Percentiles rank a stretch among this genome's conserved stretches.
Conservation (phyloP, 1,284 basidiomycete species). For the Caloboletus firmus region DNA sequence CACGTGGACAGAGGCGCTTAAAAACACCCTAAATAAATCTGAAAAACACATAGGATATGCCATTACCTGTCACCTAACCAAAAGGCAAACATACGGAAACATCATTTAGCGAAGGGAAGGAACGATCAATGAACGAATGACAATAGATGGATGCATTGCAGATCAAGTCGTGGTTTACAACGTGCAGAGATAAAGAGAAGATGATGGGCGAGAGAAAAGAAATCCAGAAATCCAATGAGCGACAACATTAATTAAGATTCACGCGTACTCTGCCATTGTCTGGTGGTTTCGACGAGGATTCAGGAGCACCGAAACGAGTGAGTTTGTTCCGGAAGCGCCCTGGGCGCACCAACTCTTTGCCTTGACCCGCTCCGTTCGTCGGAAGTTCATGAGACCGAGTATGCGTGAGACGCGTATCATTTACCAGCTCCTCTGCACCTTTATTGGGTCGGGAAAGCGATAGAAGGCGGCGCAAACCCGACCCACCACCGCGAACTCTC, state of each 20-base stretch:
- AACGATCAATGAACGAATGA: slow-evolving; percentile 10
- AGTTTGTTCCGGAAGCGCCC: slow-evolving; percentile 34
- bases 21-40: neutral
- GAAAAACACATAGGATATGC: neutral
- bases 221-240: slow-evolving; percentile 21
- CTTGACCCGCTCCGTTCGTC: slow-evolving; percentile 22
- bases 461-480: slow-evolving; percentile 34
- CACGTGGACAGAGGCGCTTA: slow-evolving; percentile 20
- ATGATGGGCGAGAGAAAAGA: neutral
- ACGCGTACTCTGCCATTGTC: slow-evolving; percentile 39
- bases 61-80: slow-evolving; percentile 6
- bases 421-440: slow-evolving; percentile 31
- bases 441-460: slow-evolving; percentile 35
- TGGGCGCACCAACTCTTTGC: slow-evolving; percentile 24
- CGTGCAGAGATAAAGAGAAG: slow-evolving; percentile 25
- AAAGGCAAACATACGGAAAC: slow-evolving; percentile 4
- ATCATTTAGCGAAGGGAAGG: slow-evolving; percentile 7
- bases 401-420: slow-evolving; percentile 28
- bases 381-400: slow-evolving; percentile 31
- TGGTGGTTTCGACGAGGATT: slow-evolving; percentile 33
- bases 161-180: slow-evolving; percentile 30
- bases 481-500: slow-evolving; percentile 36
- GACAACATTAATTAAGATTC: slow-evolving; percentile 33
- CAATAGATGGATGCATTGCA: slow-evolving; percentile 29
- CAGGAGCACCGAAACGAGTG: slow-evolving; percentile 29